Base-by-base conservation (phyloP, 768 basidiomycete genomes). In the Termitomyces heimii region DNA sequence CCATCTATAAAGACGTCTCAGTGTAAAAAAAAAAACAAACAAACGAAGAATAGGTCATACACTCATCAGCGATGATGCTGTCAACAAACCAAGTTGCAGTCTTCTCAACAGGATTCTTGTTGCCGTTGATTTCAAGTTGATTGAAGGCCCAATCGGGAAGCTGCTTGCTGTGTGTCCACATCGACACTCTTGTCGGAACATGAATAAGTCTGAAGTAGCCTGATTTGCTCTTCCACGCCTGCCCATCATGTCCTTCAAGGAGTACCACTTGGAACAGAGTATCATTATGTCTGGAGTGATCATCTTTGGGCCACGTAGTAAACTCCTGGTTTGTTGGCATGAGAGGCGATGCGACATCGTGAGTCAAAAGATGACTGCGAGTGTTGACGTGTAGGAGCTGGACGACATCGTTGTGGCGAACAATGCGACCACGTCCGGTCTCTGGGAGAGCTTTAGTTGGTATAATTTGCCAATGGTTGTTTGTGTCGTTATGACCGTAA, bases 281-380 rank as follows among this genome's bases (percentile, higher is more conserved):
- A 58, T 99, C 95, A 60, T 92, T 91, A 68, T 89, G 80, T 50
- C 89, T 81, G 8, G 80, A 77, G 55, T 84, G 75, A 62, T 96
- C 91, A 59, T 91, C 87, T 66, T 83, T 88, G 5, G 86, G 69
- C 84, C 86, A 89, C 0, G 97, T 98, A 6, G 97, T 99, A 71
- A 98, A 94, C 70, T 99, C 97, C 68, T 98, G 94, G 70, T 98
- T 98, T 48, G 97, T 99, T 16, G 97, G 88, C 88, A 93, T 95
- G 49, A 94, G 82, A 5, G 97, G 92, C 1, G 93, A 97, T 0
- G 97, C 97, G 57, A 99, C 97, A 69, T 99, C 97, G 65, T 99
- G 97, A 2, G 95, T 97, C 44, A 99, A 74, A 46, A 99, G 85
- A 56, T 85, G 72, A 1, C 85, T 83, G 60, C 95, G 77, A 10